Conservation (phyloP, 345 rosid genomes). For the Melaleuca alternifolia region DNA sequence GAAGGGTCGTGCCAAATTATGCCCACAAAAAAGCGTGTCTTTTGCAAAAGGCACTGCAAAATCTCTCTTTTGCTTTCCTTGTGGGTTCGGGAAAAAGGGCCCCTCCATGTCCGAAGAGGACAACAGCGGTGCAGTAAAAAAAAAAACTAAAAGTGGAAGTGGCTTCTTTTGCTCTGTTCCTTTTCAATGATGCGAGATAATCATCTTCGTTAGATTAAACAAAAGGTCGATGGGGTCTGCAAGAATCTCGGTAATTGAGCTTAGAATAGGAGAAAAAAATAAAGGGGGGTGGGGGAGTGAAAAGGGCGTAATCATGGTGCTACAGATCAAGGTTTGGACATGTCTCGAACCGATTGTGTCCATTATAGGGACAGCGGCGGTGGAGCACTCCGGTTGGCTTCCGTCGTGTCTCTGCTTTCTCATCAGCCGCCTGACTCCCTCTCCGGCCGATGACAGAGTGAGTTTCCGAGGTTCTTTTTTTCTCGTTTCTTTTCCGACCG, state of each 20-base stretch:
- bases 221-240: neutral
- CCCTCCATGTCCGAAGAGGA: neutral
- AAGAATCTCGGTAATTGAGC: slow-evolving; percentile 27
- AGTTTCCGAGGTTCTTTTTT: neutral
- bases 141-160: neutral
- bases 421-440: neutral
- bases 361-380: neutral
- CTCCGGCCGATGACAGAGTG: neutral
- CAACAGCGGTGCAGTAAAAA: neutral
- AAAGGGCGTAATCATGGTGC: slow-evolving; percentile 9
- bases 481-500: neutral
- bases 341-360: neutral
- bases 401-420: neutral
- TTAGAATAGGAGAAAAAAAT: neutral
- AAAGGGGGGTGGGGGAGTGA: neutral
- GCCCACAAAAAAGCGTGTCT: neutral
- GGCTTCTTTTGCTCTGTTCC: neutral
- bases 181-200: neutral
- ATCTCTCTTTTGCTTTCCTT: neutral
- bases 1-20: neutral
- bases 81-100: neutral
- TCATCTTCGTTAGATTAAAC: neutral
- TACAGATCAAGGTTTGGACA: neutral
- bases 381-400: neutral
- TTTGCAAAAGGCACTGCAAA: neutral